Evolutionary conservation across 495 filamentous ascomycete species (phyloP), one percentile per base, ranked within the genome.

Genomic region (Podospora bellae-mahoneyi): DNA sequence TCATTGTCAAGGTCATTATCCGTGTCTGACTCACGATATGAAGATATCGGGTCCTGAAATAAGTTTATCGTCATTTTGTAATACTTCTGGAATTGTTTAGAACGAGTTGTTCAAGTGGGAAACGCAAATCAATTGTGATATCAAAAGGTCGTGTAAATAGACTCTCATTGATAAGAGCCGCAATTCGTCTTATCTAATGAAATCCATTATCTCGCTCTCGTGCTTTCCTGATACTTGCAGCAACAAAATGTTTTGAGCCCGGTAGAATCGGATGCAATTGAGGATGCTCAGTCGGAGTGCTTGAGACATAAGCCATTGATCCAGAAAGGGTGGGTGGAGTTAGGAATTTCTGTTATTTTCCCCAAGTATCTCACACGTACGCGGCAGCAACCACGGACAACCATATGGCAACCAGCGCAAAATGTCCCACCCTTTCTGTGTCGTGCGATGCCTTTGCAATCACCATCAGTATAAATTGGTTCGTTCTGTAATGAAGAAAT

Each of bases 1-100:
- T 80, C 77, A 54, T 62, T 32, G 19, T 74, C 71, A 59, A 78
- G 62, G 0, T 72, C 70, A 48, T 48, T 13, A 48, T 13, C 39
- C 1, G 23, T 23, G 23, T 23, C 23, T 23, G 23, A 23, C 39
- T 16, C 30, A 7, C 7, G 30, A 32, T 6, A 13, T 48, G 9
- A 10, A 13, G 39, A 13, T 48, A 48, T 48, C 13, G 7, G 39
- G 15, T 48, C 39, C 39, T 48, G 39, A 10, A 18, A 10, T 13
- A 16, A 48, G 15, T 48, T 48, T 3, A 48, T 16, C 15, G 39
- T 48, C 39, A 48, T 48, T 48, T 48, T 48, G 5, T 32, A 23
- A 23, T 1, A 10, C 34, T 39, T 10, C 34, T 48, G 39, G 1
- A 48, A 2, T 48, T 48, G 39, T 48, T 48, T 3, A 48, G 30